Percentiles rank a stretch among this genome's conserved stretches.
Evolutionary conservation across 2,329 filamentous ascomycete species (phyloP).

Genomic region (Thielaviopsis musarum): DNA sequence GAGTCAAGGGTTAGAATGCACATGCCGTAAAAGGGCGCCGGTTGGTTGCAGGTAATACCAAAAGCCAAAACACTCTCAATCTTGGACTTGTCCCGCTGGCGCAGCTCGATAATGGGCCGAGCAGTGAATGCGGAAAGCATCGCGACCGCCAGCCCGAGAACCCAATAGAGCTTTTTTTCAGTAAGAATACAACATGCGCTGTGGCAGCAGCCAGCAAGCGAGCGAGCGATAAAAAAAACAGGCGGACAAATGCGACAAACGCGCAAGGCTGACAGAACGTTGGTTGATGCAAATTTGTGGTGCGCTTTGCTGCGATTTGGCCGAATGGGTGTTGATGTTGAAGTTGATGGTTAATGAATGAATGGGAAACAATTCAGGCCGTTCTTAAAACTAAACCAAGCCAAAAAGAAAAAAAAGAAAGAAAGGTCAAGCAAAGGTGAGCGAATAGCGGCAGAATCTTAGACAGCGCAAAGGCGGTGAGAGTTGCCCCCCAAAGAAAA

Average conservation of each 20-base stretch:
- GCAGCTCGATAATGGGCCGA: constrained; percentile 92
- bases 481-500: background rate
- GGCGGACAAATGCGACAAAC: background rate
- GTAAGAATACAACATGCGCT: constrained; percentile 14
- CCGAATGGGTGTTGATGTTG: no score
- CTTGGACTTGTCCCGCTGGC: constrained; percentile 84
- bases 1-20: background rate
- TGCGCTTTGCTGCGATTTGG: background rate
- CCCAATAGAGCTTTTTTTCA: constrained; percentile 17
- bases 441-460: background rate
- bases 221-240: background rate
- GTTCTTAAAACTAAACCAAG: no score
- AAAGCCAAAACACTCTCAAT: constrained; percentile 92
- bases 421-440: no score
- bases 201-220: background rate
- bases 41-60: constrained; percentile 32
- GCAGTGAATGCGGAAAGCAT: constrained; percentile 98
- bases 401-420: no score
- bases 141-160: constrained; percentile 28
- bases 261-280: background rate
- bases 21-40: no score
- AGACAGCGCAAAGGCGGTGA: background rate
- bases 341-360: background rate
- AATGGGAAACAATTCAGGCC: no score
- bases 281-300: background rate